Conservation (phyloP, 805 yeast genomes). For the Metschnikowia henanensis region DNA sequence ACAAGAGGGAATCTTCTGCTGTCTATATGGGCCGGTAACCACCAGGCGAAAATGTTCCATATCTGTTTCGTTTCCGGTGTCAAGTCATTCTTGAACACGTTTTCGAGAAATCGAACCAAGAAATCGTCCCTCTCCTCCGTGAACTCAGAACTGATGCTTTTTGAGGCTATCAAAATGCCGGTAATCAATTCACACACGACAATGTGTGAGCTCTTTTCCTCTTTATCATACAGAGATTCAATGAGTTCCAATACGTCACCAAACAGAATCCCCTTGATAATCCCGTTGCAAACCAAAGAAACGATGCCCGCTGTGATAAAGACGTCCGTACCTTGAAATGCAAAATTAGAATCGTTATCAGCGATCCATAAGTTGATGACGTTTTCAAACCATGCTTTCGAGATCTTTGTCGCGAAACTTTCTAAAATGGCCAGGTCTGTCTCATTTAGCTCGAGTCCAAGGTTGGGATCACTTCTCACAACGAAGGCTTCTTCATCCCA, state of each 20-base stretch:
- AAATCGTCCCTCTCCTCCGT: constrained; percentile 44
- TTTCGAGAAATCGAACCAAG: constrained; percentile 43
- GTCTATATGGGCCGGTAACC: constrained; percentile 68
- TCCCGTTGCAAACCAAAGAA: constrained; percentile 46
- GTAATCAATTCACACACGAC: constrained; percentile 68
- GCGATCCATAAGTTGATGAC: constrained; percentile 54
- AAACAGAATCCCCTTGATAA: constrained; percentile 42
- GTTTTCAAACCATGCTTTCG: constrained; percentile 57
- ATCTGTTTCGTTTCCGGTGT: constrained; percentile 71
- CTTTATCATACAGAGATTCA: constrained; percentile 51
- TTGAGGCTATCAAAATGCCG: constrained; percentile 58
- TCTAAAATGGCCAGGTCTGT: constrained; percentile 45
- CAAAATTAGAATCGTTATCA: constrained; percentile 68
- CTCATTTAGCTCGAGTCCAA: constrained; percentile 31
- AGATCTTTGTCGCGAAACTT: constrained; percentile 45
- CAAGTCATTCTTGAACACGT: constrained; percentile 55
- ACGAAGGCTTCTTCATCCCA: constrained; percentile 65
- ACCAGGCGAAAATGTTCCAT: constrained; percentile 78
- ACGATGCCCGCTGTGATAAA: constrained; percentile 53
- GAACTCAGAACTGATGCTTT: constrained; percentile 36
- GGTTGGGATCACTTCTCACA: constrained; percentile 33
- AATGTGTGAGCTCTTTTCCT: constrained; percentile 77
- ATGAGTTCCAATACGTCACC: constrained; percentile 55
- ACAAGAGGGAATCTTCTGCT: constrained; percentile 62
- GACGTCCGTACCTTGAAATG: constrained; percentile 66